Percentiles rank a stretch among this genome's conserved stretches.
These are phyloP conservation scores for Fusarium beomiforme DNA, from an alignment of 2,329 filamentous ascomycete genomes.

Conservation along the genomic window DNA sequence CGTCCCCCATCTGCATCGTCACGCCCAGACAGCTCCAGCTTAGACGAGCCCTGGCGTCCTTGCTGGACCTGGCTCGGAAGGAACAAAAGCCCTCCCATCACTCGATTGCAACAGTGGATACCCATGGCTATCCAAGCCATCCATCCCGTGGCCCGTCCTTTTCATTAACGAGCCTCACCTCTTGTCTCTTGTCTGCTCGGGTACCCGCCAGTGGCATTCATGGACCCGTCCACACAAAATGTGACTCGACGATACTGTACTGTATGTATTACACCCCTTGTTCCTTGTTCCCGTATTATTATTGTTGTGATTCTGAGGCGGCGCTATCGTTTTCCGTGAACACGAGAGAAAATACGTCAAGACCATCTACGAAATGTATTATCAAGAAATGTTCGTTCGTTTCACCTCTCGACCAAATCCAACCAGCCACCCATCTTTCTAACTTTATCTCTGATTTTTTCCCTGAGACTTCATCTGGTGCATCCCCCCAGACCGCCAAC, in stretches of 20 bases:
- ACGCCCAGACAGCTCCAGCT: conserved; percentile 21
- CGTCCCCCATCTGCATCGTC: conserved; percentile 34
- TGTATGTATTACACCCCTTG: conserved; percentile 1
- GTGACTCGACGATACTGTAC: conserved; percentile 4
- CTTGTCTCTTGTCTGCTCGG: conserved; percentile 1
- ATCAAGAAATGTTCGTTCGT: background rate
- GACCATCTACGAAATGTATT: background rate
- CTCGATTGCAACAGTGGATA: conserved; percentile 15
- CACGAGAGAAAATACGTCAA: background rate
- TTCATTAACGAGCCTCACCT: conserved; percentile 31
- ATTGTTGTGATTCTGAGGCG: background rate
- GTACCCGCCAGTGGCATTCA: conserved; percentile 26
- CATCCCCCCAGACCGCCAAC: conserved; percentile 28
- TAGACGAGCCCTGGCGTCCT: conserved; percentile 13
- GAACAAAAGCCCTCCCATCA: conserved; percentile 7
- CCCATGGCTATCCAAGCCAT: conserved; percentile 21
- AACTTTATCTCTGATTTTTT: conserved; percentile 2
- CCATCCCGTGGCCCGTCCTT: conserved; percentile 6
- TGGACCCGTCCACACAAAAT: conserved; percentile 16
- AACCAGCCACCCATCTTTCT: background rate
- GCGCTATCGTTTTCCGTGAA: background rate
- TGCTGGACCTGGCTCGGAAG: background rate
- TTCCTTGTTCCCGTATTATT: conserved; percentile 1
- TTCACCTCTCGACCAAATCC: background rate
- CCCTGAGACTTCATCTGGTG: conserved; percentile 7